Evolutionary conservation across 495 filamentous ascomycete genomes (phyloP), one percentile per base, ranked within the genome.

Genomic region (Penicillium malachiteum): DNA sequence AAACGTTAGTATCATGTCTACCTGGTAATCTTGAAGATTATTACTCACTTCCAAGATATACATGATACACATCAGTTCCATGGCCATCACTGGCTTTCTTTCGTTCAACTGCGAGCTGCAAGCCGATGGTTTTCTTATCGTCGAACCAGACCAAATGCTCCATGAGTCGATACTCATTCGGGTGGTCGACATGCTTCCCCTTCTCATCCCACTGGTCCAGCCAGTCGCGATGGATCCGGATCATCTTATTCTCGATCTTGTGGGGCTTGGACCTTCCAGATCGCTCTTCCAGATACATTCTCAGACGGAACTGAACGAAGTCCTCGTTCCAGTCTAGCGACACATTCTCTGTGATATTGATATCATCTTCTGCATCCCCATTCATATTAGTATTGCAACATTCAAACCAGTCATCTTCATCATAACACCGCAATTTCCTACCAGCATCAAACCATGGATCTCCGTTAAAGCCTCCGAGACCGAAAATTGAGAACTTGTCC

Each of bases 271-370:
- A 43, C 2, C 30, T 10, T 13, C 45, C 45, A 35, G 18, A 16
- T 11, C 14, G 45, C 31, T 16, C 14, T 7, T 17, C 33, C 13
- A 54, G 7, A 11, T 47, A 31, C 7, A 54, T 8, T 17, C 35
- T 54, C 10, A 54, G 32, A 35, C 42, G 33, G n/a, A 54, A 37
- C 18, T 54, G 52, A 39, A 40, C 30, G 40, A 54, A 54, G 18
- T 44, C 43, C 26, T 54, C 52, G 12, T 47, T 38, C 13, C 44
- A 32, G 31, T 54, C 52, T 6, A 54, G 7, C 5, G 18, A 16
- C 11, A 47, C 43, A 6, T 47, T 17, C 26, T 44, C 42, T 30
- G 17, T 21, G 9, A 26, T 6, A 31, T 33, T 31, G 26, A 30
- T 31, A 46, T 46, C 18, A 17, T 42, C 39, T 17, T 42, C 21